Percentiles rank a stretch among this genome's conserved stretches.
Conservation (phyloP, 257 asterid species). For the Penstemon barbatus region DNA sequence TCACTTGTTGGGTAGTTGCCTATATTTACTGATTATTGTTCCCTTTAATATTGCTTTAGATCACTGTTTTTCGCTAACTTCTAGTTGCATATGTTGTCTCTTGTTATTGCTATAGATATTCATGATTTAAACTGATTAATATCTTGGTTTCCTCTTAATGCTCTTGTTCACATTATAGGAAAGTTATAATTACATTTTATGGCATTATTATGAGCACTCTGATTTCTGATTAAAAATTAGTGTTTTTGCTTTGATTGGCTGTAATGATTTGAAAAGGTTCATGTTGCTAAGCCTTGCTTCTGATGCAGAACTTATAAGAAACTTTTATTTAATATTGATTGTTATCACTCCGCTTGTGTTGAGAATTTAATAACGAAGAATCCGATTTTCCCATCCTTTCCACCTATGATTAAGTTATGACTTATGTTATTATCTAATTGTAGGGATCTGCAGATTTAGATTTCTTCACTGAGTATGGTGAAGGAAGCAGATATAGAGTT, state of each 20-base stretch:
- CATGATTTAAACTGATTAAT: not conserved
- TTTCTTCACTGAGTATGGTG: constrained; percentile 96
- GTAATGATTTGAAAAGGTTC: not conserved
- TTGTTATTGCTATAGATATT: constrained; percentile 10
- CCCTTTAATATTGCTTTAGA: not conserved
- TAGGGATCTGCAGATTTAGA: constrained; percentile 78
- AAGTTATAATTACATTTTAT: too few relatives aligned
- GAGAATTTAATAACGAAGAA: not conserved
- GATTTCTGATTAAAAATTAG: not conserved
- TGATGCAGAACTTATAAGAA: constrained; percentile 8
- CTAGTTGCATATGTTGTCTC: constrained; percentile 13
- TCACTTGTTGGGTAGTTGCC: not conserved
- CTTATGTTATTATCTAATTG: constrained; percentile 6
- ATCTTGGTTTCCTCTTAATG: not conserved
- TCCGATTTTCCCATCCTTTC: not conserved
- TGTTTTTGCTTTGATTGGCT: not conserved
- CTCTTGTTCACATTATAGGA: not conserved
- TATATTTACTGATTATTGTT: not conserved
- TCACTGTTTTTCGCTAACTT: not conserved
- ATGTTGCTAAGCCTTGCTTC: not conserved
- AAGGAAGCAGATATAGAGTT: constrained; percentile 85
- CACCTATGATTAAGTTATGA: not conserved
- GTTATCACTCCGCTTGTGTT: not conserved
- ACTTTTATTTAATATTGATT: not conserved
- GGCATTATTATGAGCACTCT: not conserved